These are phyloP conservation scores for Leccinum subrobustum DNA, from an alignment of 1,284 basidiomycete genomes.

Conservation along the genomic window DNA sequence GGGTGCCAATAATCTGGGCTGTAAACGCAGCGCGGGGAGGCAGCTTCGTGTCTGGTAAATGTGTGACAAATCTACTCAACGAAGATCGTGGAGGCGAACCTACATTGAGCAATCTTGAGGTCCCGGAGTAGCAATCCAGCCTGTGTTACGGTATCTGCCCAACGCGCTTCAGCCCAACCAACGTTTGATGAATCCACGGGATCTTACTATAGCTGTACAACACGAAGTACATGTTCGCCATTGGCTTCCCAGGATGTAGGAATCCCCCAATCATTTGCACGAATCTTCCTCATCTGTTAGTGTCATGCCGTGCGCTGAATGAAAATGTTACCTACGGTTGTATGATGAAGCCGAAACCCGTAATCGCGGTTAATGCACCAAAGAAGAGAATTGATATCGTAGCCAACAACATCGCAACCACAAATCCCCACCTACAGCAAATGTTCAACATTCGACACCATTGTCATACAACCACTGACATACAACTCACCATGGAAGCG, in stretches of 20 bases:
- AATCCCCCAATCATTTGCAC: conserved; percentile 62
- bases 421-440: conserved; percentile 32
- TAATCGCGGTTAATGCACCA: conserved; percentile 45
- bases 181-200: background rate
- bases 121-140: conserved; percentile 49
- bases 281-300: conserved; percentile 28
- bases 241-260: conserved; percentile 59
- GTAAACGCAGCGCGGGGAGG: conserved; percentile 62
- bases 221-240: conserved; percentile 57
- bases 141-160: conserved; percentile 43
- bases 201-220: conserved; percentile 48
- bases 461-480: background rate
- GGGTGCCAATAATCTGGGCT: conserved; percentile 55
- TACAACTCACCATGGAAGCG: conserved; percentile 48
- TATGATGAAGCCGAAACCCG: conserved; percentile 43
- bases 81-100: background rate
- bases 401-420: conserved; percentile 42
- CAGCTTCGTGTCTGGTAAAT: conserved; percentile 50
- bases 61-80: conserved; percentile 1
- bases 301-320: conserved; percentile 35
- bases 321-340: conserved; percentile 32
- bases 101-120: conserved; percentile 59
- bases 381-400: conserved; percentile 48
- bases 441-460: background rate
- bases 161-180: conserved; percentile 1